phyloP scores from a whole-genome alignment of 2,329 filamentous ascomycete genomes.

The Xylaria sp. region DNA sequence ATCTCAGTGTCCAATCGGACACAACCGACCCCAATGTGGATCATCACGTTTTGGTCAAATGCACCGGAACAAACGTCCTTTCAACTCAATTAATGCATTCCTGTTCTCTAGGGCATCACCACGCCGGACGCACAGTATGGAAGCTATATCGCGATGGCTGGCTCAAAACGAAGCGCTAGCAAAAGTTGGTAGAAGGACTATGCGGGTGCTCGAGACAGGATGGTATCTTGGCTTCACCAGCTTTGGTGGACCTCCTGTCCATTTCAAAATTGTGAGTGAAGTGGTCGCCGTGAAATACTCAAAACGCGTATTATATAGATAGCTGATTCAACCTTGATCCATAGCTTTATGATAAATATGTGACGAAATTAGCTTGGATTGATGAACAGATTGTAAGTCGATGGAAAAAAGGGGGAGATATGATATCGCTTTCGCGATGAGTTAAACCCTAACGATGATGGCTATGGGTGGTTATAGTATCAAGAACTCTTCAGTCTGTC shows the following conservation, averaged over 20 bases:
- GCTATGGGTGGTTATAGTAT: slow-evolving; percentile 55
- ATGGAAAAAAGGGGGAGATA: neutral
- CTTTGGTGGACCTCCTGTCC: slow-evolving; percentile 75
- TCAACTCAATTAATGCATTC: neutral
- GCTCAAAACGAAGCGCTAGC: neutral
- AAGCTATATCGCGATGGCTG: slow-evolving; percentile 5
- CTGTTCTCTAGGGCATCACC: neutral
- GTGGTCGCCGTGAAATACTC: too few species aligned
- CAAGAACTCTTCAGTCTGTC: slow-evolving; percentile 77
- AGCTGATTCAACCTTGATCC: neutral
- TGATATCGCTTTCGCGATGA: neutral
- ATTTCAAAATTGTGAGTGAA: slow-evolving; percentile 70
- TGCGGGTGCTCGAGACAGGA: slow-evolving; percentile 39
- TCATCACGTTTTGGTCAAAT: neutral
- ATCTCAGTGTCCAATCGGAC: slow-evolving; percentile 1
- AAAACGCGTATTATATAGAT: neutral
- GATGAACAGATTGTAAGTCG: slow-evolving; percentile 70
- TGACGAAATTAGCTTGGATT: slow-evolving; percentile 69
- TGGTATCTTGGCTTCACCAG: slow-evolving; percentile 73
- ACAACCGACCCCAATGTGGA: neutral
- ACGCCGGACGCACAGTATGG: neutral
- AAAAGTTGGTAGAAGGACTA: neutral
- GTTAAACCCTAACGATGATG: neutral
- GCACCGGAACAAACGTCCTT: too few species aligned
- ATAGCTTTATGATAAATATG: slow-evolving; percentile 68